Evolutionary conservation across 192 early-diverging fungal genomes (phyloP), one percentile per base, ranked within the genome.

Genomic region (Pilobolus umbonatus): DNA sequence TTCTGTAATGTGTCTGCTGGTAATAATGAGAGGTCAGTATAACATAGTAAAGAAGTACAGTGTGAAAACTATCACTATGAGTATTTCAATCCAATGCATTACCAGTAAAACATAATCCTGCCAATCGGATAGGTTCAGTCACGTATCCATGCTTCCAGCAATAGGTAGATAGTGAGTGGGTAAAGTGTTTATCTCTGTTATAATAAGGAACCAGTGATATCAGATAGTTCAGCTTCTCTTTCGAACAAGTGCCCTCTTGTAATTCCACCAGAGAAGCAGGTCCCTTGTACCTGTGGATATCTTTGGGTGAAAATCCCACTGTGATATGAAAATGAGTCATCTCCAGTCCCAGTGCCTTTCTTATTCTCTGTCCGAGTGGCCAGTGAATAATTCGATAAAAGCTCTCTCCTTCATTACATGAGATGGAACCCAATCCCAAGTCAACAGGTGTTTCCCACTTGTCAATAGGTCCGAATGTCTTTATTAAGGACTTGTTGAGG

Each of bases 361-460:
- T 48, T 15, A 67, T 50, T 0, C 35, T 28, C 39, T 67, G 65
- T n/a, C 65, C 65, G 17, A 60, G 24, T 14, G 65, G 65, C 65
- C 65, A 67, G 24, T 44, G 40, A 6, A 67, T 30, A 12, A 67
- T 59, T 28, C 53, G 52, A 28, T 42, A 67, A n/a, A 51, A 61
- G 14, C 35, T 34, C 12, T 35, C 12, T 22, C 19, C 22, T 2
- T 40, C 30, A 11, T 22, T 12, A 31, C 36, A 12, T 32, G 30
- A 10, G 26, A 11, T 28, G 35, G 7, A 24, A 11, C 65, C 65
- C 6, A 55, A 1, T 1, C 65, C 65, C 14, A 67, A 50, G 34
- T 67, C 65, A 3, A 61, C 38, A 7, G 65, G 65, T 19, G 44
- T 30, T n/a, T 36, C 29, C 65, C 65, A 67, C n/a, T n/a, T n/a